Evolutionary conservation across 108 stramenopile genomes (phyloP), one percentile per base, ranked within the genome.

Genomic region (Thalassiosira profunda): DNA sequence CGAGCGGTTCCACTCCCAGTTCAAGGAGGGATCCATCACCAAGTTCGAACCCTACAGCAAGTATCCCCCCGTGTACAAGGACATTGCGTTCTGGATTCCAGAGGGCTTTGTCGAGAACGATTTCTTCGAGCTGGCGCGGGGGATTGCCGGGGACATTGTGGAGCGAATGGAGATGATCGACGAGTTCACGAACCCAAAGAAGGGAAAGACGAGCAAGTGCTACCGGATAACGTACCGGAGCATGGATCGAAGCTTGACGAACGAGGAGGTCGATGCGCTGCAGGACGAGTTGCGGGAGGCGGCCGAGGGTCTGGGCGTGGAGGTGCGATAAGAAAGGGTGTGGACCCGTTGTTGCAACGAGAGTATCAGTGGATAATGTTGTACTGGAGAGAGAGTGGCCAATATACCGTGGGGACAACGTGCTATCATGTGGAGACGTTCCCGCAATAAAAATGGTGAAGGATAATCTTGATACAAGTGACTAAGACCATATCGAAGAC

Each of bases 1-100:
- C 71, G 43, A 57, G 12, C 81, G 98, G 36, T 98, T 98, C 79
- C 69, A 80, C 33, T 58, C 82, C 43, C 98, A 98, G 69, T 98
- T 98, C 71, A 65, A 59, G 30, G 68, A 75, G 68, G 87, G 85
- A 11, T 15, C 83, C 47, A 84, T 89, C 45, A 68, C 54, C 34
- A 78, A 72, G 21, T 92, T 95, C 65, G 58, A 81, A 41, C 68
- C 92, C 0, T 95, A 87, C 76, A 83, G 81, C 59, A 95, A 95
- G 84, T 95, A 86, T 52, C 94, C 94, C 20, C 79, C 91, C 29
- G 91, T 91, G 28, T 82, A 48, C 56, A 95, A 95, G 76, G 94
- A 95, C 69, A 84, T 95, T 31, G 81, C 86, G 12, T 95, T 93
- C 48, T 95, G 94, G 94, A 61, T 90, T 14, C 81, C 84, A 10